These are phyloP conservation scores for Leccinum broughii DNA, from an alignment of 768 basidiomycete species.

Conservation along the genomic window DNA sequence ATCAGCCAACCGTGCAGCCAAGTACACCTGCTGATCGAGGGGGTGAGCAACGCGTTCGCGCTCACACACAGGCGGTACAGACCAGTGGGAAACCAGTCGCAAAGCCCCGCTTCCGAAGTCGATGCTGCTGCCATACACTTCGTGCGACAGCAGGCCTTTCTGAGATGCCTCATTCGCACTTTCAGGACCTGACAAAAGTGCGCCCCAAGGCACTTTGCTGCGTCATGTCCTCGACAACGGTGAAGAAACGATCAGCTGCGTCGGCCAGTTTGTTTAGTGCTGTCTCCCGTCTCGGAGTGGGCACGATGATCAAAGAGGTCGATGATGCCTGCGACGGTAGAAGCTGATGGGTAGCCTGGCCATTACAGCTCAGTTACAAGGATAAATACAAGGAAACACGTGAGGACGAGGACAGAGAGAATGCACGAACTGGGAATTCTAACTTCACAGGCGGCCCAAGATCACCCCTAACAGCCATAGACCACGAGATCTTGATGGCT, in stretches of 20 bases:
- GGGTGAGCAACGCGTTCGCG: constrained; percentile 1
- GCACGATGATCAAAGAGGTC: constrained; percentile 22
- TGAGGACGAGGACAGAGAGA: background rate
- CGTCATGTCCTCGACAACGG: constrained; percentile 13
- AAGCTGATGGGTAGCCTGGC: constrained; percentile 17
- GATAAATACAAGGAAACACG: no score
- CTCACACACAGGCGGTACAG: background rate
- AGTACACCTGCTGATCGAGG: background rate
- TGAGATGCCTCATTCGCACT: background rate
- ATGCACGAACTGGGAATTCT: background rate
- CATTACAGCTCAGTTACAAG: constrained; percentile 1
- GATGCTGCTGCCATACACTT: constrained; percentile 6
- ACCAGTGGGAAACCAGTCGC: no score
- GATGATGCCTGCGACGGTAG: constrained; percentile 21
- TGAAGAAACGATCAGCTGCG: constrained; percentile 19
- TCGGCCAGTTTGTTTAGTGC: constrained; percentile 24
- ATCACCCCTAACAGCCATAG: background rate
- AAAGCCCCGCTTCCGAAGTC: background rate
- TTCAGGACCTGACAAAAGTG: constrained; percentile 9
- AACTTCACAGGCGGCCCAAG: background rate
- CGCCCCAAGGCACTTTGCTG: background rate
- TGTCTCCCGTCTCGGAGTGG: constrained; percentile 18
- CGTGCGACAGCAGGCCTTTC: background rate
- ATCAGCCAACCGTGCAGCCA: no score
- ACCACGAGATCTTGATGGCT: background rate